Base-by-base conservation (phyloP, 2,329 filamentous ascomycete species). In the Epichloe hybrida region DNA sequence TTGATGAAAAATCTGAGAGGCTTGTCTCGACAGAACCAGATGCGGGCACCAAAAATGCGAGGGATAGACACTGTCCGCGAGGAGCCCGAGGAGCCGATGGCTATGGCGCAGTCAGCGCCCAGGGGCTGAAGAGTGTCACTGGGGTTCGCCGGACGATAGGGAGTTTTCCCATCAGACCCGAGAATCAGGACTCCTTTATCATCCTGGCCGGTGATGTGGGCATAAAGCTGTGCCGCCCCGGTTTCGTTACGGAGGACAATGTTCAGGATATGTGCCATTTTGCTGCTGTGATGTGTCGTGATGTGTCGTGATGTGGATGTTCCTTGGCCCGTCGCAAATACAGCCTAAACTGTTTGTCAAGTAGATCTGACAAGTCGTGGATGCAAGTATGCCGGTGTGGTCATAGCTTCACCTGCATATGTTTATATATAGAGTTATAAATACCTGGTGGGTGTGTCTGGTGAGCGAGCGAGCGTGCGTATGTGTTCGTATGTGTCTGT, bases 1-100 rank as follows among this genome's bases (percentile, higher is more conserved):
- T 90, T 90, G 49, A 89, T 64, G 12, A 79, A 70, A 65, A 90
- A 90, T 1, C 73, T 80, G 46, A 89, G 72, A 37, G 74, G 75
- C 43, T 67, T 67, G 57, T 76, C 77, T 53, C 78, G 70, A 51
- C 74, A 79, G 64, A 87, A 84, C 81, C 83, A 90, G 62, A 89
- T 79, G 49, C 86, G 76, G 1, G 79, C 84, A 21, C 84, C 84
- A 3, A 77, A 82, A 27, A 88, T 73, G 53, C 81, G 81, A 11
- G 86, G 86, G 54, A 89, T 80, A 1, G 76, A 81, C 23, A 86
- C 70, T 3, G 71, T 77, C 31, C 70, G 76, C 0, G 75, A 77
- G 42, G 72, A 69, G 6, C 84, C 84, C 0, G 81, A 72, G 0
- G 71, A 69, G 13, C 83, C 83, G 5, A 89, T 69, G 1, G 70